phyloP scores from a whole-genome alignment of 2,329 filamentous ascomycete species.

The Colletotrichum sp. region DNA sequence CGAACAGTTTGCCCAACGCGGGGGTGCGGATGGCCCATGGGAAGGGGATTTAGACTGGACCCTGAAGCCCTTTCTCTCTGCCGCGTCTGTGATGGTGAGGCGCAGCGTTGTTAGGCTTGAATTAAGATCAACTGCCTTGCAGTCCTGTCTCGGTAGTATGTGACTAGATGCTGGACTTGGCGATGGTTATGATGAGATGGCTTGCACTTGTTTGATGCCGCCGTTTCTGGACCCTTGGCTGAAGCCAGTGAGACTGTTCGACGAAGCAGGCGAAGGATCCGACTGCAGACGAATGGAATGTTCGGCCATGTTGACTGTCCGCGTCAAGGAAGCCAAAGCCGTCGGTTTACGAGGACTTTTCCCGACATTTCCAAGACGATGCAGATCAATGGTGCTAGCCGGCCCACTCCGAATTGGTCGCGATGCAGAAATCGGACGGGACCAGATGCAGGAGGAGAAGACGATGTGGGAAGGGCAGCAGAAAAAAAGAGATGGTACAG shows the following conservation, averaged over 20 bases:
- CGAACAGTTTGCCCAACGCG: background rate
- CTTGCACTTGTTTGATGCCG: background rate
- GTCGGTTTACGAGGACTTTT: conserved; percentile 18
- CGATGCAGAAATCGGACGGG: background rate
- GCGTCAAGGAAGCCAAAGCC: background rate
- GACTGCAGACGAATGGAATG: background rate
- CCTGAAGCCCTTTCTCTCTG: background rate
- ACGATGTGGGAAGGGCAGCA: background rate
- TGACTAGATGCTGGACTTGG: background rate
- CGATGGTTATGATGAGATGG: background rate
- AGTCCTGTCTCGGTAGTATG: background rate
- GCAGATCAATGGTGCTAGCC: conserved; percentile 6
- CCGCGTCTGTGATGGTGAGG: background rate
- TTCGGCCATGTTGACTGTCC: background rate
- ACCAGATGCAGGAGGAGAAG: background rate
- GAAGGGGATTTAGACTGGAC: background rate
- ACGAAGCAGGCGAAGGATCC: background rate
- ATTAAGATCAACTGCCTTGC: background rate
- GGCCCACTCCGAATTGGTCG: conserved; percentile 10
- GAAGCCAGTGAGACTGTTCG: background rate
- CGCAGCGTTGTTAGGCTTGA: background rate
- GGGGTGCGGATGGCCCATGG: background rate
- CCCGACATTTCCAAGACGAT: background rate
- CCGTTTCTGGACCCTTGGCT: background rate
- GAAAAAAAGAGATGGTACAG: background rate